Percentiles rank a stretch among this genome's conserved stretches.
These are phyloP conservation scores for Exobasidium cylindrosporum DNA, from an alignment of 1,284 basidiomycete species.

Conservation along the genomic window DNA sequence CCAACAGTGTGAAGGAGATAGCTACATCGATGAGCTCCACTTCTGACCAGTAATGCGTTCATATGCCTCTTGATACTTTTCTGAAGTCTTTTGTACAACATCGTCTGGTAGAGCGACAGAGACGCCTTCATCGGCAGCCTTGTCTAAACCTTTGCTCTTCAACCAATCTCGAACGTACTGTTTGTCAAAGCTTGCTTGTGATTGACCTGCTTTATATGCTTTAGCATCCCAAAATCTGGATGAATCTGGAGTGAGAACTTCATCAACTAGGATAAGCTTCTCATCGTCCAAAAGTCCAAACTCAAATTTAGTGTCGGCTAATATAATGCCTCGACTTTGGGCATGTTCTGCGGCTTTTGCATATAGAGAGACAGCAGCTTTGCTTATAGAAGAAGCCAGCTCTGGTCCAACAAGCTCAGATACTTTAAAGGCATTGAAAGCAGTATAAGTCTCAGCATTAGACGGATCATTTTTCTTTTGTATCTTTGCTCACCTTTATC, in stretches of 20 bases:
- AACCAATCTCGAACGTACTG: conserved; percentile 89
- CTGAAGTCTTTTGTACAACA: conserved; percentile 42
- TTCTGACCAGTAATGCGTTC: conserved; percentile 42
- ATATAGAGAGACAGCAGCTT: conserved; percentile 69
- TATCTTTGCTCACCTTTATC: conserved; percentile 65
- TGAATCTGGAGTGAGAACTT: conserved; percentile 93
- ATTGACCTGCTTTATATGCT: conserved; percentile 70
- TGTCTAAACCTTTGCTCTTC: conserved; percentile 41
- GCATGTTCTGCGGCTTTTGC: conserved; percentile 76
- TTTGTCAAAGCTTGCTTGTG: conserved; percentile 92
- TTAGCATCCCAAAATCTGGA: conserved; percentile 90
- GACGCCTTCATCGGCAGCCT: conserved; percentile 40
- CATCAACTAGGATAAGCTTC: conserved; percentile 84
- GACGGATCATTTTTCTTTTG: background rate
- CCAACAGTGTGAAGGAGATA: background rate
- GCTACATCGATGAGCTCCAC: conserved; percentile 14
- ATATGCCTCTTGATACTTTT: conserved; percentile 51
- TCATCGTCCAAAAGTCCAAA: conserved; percentile 64
- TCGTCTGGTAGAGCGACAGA: conserved; percentile 45
- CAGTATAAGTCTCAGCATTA: background rate
- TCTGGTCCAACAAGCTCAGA: conserved; percentile 51
- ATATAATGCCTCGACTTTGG: conserved; percentile 74
- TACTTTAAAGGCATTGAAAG: conserved; percentile 13
- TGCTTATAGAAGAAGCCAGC: conserved; percentile 66
- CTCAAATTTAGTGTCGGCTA: conserved; percentile 92